Base-by-base conservation (phyloP, 2,329 filamentous ascomycete genomes). In the Fusarium sp. region DNA sequence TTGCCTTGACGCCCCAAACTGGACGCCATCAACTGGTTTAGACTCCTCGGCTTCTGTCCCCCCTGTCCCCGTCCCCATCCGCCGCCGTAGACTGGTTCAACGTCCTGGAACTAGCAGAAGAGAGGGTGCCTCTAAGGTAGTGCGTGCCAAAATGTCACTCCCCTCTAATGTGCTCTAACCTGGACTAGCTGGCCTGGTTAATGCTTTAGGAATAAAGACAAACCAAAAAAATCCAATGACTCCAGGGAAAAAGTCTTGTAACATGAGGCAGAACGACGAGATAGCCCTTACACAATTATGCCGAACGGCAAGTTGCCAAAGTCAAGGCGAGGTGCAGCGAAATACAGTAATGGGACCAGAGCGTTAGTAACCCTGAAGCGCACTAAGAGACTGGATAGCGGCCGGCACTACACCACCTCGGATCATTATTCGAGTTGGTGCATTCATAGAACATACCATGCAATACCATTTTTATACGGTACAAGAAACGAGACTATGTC, bases 21-120 rank as follows among this genome's bases (percentile, higher is more conserved):
- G 46, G 43, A 73, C 73, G 69, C 71, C 60, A 62, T 70, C 61
- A 68, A 69, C 64, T 59, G 60, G 54, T 65, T 75, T 74, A 68
- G 73, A 62, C 69, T 65, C 49, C 56, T 72, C 75, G 73, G 76
- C 60, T 77, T 66, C 58, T 75, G 50, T 35, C 15, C 57, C 68
- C 72, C 72, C 54, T 77, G 73, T 54, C 70, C 63, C 64, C 52
- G 71, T 67, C 62, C 42, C 19, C 32, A 33, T 49, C 37, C 30
- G 56, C 23, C 56, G 32, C 42, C 56, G 47, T 64, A 50, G 60
- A 63, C 60, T 69, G 67, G 72, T 62, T 69, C 47, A 71, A 70
- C 73, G 64, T 74, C 63, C 38, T 76, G 62, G 59, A 46, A 63
- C 60, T 65, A 64, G 71, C 62, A 67, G 68, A 69, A 60, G 67